Evolutionary conservation across 23 red algal species (phyloP).

Genomic region (Gracilaria gracilis): DNA sequence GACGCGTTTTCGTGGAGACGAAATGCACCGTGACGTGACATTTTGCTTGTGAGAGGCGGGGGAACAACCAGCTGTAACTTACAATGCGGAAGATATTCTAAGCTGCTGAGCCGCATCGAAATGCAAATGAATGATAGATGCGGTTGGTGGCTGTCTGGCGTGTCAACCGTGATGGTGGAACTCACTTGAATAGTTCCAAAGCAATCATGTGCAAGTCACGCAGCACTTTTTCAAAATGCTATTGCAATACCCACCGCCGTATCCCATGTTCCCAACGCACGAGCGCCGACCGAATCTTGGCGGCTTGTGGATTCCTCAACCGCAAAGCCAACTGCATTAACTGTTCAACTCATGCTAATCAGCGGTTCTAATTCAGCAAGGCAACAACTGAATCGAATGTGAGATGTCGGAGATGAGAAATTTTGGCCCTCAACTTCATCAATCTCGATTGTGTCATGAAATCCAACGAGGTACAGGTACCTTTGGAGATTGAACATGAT

Average conservation of each 20-base stretch:
- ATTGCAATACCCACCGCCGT: background rate
- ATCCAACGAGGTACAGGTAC: background rate
- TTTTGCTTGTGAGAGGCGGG: background rate
- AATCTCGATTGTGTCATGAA: background rate
- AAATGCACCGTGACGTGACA: slow-evolving; percentile 11
- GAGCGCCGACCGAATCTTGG: background rate
- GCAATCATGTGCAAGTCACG: background rate
- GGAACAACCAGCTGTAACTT: background rate
- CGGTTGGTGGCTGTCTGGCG: background rate
- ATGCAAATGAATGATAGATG: background rate
- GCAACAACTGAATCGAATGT: too few species aligned
- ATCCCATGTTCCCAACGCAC: background rate
- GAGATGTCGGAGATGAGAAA: background rate
- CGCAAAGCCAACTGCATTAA: background rate
- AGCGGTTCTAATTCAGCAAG: background rate
- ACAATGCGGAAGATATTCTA: background rate
- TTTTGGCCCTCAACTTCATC: background rate
- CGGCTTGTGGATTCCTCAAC: background rate
- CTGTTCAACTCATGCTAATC: background rate
- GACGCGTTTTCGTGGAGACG: background rate
- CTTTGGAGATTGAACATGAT: background rate
- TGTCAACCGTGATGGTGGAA: background rate
- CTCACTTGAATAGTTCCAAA: background rate
- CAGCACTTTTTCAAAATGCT: background rate
- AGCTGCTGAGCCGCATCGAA: background rate